Evolutionary conservation across 352 stramenopile species (phyloP).

Genomic region (Phytophthora sansomeana): DNA sequence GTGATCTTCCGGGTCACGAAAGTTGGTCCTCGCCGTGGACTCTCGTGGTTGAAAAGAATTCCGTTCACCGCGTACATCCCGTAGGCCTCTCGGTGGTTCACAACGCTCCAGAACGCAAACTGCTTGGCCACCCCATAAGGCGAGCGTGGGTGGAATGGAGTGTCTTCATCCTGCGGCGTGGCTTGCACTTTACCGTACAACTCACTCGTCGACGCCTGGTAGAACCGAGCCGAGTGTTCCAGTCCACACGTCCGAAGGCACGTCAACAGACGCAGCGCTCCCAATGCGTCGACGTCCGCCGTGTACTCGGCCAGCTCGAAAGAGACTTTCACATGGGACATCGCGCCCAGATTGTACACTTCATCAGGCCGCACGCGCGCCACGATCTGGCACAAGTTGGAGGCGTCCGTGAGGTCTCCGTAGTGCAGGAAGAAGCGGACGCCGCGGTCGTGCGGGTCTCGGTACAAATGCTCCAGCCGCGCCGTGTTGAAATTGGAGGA

Average conservation of each 20-base stretch:
- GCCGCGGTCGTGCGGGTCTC: conserved; percentile 93
- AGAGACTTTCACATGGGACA: conserved; percentile 99
- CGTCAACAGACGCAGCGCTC: conserved; percentile 97
- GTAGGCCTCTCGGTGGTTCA: conserved; percentile 99
- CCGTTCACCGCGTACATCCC: conserved; percentile 96
- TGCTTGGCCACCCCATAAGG: conserved; percentile 99
- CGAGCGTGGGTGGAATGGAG: conserved; percentile 98
- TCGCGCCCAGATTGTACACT: conserved; percentile 99
- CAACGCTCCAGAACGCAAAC: conserved; percentile 99
- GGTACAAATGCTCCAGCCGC: conserved; percentile 98
- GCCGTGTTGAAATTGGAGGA: conserved; percentile 99
- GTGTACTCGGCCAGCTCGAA: conserved; percentile 99
- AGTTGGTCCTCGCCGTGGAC: conserved; percentile 95
- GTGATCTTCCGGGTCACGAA: conserved; percentile 99
- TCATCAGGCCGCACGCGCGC: conserved; percentile 95
- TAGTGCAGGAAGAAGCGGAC: conserved; percentile 99
- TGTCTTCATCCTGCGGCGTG: conserved; percentile 97
- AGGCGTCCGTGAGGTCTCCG: conserved; percentile 98
- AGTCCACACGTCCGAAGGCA: conserved; percentile 95
- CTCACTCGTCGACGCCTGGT: conserved; percentile 98
- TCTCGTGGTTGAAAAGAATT: conserved; percentile 99
- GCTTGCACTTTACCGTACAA: conserved; percentile 98
- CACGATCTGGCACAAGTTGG: conserved; percentile 97
- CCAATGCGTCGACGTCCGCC: conserved; percentile 97
- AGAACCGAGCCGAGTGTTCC: conserved; percentile 82